Base-by-base conservation (phyloP, 495 filamentous ascomycete genomes). In the Pseudevernia furfuracea region DNA sequence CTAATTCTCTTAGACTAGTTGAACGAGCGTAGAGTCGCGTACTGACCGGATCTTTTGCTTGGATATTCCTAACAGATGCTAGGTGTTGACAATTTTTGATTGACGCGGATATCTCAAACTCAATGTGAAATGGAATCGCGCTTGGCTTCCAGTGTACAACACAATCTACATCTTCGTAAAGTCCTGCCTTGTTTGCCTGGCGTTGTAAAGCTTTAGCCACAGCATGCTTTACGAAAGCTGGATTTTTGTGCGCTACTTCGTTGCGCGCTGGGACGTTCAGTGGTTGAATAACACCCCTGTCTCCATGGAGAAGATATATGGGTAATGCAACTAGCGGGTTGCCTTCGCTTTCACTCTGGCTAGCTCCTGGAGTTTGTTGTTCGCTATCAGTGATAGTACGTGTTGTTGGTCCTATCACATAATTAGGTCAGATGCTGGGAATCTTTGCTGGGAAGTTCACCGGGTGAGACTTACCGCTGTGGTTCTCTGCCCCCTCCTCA, bases 121-220 rank as follows among this genome's bases (percentile, higher is more conserved):
- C 38, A 25, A 55, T 28, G 49, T 65, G 58, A 36, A 65, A 65
- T 7, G 63, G 63, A 17, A 65, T 23, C 28, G 30, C 36, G 39
- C 57, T 43, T 38, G n/a, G n/a, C 23, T 60, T 52, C 46, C 57
- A 65, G 19, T 7, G 23, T 21, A 65, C 57, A 37, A 41, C n/a
- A 65, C n/a, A 52, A 21, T 60, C 63, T 41, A n/a, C 48, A 23
- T 32, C 44, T 30, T 41, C 2, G 39, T 55, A 56, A 21, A 14
- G 25, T 1, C 63, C 63, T 9, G 23, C n/a, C 34, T 53, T n/a
- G 9, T 23, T 34, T 14, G 58, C 57, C 44, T 25, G 36, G 17
- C 30, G 25, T 32, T 39, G 49, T 9, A 30, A 39, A 37, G 57
- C 59, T 1, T 60, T 36, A 3, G 44, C 39, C 11, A 65, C 37